Evolutionary conservation across 2,329 filamentous ascomycete genomes (phyloP).

Genomic region (Epichloe sp.): DNA sequence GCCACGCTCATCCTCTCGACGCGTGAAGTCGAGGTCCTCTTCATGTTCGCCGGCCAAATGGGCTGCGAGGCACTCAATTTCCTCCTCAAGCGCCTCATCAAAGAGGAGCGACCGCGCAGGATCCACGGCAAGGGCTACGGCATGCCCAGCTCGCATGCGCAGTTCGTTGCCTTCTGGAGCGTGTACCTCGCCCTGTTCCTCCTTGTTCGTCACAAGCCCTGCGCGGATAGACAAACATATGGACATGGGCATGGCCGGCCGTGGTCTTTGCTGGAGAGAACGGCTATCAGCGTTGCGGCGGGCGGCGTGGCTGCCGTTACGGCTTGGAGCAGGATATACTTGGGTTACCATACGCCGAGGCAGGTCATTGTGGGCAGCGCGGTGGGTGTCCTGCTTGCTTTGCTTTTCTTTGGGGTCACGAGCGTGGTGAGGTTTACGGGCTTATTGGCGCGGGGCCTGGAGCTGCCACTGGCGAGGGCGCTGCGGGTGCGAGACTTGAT

Average conservation of each 20-base stretch:
- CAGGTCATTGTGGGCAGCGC: slow-evolving; percentile 73
- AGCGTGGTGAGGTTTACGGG: slow-evolving; percentile 52
- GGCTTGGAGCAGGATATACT: slow-evolving; percentile 72
- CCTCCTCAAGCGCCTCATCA: slow-evolving; percentile 75
- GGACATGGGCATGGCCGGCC: slow-evolving; percentile 21
- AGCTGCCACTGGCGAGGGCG: slow-evolving; percentile 48
- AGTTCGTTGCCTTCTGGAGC: slow-evolving; percentile 89
- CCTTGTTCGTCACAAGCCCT: slow-evolving; percentile 60
- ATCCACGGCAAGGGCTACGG: slow-evolving; percentile 89
- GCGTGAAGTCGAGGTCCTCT: slow-evolving; percentile 73
- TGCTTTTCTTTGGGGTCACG: slow-evolving; percentile 68
- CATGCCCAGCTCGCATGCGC: slow-evolving; percentile 89
- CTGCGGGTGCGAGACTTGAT: slow-evolving; percentile 73
- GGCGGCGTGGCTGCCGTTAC: slow-evolving; percentile 53
- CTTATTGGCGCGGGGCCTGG: slow-evolving; percentile 58
- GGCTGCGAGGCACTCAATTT: slow-evolving; percentile 88
- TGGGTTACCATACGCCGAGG: slow-evolving; percentile 80
- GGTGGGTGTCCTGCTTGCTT: slow-evolving; percentile 58
- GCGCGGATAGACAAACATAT: slow-evolving; percentile 11
- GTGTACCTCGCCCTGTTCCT: slow-evolving; percentile 76
- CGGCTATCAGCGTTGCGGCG: slow-evolving; percentile 39
- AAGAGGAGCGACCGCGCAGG: slow-evolving; percentile 76
- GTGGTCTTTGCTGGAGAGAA: slow-evolving; percentile 48
- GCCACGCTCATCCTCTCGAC: slow-evolving; percentile 82
- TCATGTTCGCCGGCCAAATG: slow-evolving; percentile 89